Percentiles rank a stretch among this genome's conserved stretches.
Conservation (phyloP, 2,329 filamentous ascomycete genomes). For the Penicillium sp. region DNA sequence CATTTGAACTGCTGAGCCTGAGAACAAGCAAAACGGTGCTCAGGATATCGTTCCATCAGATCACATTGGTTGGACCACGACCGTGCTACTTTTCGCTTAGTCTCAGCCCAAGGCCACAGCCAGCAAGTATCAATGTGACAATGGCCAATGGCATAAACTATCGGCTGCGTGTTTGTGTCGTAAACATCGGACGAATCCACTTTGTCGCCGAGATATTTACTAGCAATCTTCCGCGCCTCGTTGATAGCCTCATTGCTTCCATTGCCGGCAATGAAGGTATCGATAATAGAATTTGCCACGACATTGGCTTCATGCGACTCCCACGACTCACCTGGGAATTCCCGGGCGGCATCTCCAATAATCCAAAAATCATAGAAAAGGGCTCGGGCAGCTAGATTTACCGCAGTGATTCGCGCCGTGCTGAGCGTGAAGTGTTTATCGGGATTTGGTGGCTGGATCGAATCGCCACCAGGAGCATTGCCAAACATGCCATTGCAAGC, state of each 20-base stretch:
- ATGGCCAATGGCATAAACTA: slow-evolving; percentile 88
- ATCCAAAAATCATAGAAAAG: slow-evolving; percentile 95
- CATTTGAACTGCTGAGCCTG: slow-evolving; percentile 98
- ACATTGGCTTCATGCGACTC: slow-evolving; percentile 84
- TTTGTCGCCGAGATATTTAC: slow-evolving; percentile 75
- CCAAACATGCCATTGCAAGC: slow-evolving; percentile 99
- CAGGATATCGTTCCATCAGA: slow-evolving; percentile 90
- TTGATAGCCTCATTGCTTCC: slow-evolving; percentile 71
- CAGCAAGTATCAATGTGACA: slow-evolving; percentile 98
- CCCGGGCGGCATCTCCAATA: slow-evolving; percentile 84
- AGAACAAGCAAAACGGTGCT: slow-evolving; percentile 87
- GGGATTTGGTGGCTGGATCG: slow-evolving; percentile 84
- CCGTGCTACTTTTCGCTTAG: slow-evolving; percentile 90
- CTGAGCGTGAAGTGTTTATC: slow-evolving; percentile 75
- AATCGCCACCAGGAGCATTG: slow-evolving; percentile 79
- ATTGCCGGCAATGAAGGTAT: slow-evolving; percentile 79
- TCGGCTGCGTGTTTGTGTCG: slow-evolving; percentile 67
- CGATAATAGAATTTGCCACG: slow-evolving; percentile 83
- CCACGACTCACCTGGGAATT: slow-evolving; percentile 85
- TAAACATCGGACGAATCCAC: slow-evolving; percentile 86
- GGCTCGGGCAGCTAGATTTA: slow-evolving; percentile 80
- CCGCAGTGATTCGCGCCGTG: slow-evolving; percentile 81
- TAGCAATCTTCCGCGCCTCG: slow-evolving; percentile 77
- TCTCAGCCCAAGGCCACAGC: slow-evolving; percentile 98
- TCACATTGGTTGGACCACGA: slow-evolving; percentile 98